Conservation (phyloP, 2,329 filamentous ascomycete species). For the Penicillium nordicum region DNA sequence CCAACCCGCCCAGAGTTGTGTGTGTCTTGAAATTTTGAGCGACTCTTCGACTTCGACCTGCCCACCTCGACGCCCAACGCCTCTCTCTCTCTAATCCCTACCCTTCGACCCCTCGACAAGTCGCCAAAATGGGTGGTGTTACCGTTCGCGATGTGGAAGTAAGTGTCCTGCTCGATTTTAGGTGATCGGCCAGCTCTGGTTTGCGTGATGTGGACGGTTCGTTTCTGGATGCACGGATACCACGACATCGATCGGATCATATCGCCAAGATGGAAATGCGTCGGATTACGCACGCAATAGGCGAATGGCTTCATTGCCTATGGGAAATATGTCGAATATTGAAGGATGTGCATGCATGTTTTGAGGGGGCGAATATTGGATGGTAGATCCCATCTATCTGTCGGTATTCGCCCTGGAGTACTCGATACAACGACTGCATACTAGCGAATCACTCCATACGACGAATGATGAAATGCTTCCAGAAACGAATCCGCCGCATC, state of each 20-base stretch:
- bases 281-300: conserved; percentile 3
- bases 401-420: neutral
- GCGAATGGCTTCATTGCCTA: neutral
- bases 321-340: neutral
- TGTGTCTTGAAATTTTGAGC: conserved; percentile 38
- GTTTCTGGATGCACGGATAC: conserved; percentile 19
- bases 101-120: conserved; percentile 33
- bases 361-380: conserved; percentile 4
- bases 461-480: conserved; percentile 13
- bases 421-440: neutral
- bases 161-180: conserved; percentile 35
- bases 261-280: conserved; percentile 8
- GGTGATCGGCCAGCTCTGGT: conserved; percentile 18
- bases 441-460: conserved; percentile 5
- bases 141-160: conserved; percentile 65
- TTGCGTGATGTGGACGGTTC: conserved; percentile 16
- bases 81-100: conserved; percentile 29
- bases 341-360: conserved; percentile 6
- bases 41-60: conserved; percentile 40
- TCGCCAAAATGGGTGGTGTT: conserved; percentile 64
- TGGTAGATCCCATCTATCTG: neutral
- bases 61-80: conserved; percentile 35
- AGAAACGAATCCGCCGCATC: conserved; percentile 22
- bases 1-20: conserved; percentile 31
- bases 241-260: conserved; percentile 6